These are phyloP conservation scores for Tricholoma matsutake DNA, from an alignment of 768 basidiomycete species.

Conservation along the genomic window DNA sequence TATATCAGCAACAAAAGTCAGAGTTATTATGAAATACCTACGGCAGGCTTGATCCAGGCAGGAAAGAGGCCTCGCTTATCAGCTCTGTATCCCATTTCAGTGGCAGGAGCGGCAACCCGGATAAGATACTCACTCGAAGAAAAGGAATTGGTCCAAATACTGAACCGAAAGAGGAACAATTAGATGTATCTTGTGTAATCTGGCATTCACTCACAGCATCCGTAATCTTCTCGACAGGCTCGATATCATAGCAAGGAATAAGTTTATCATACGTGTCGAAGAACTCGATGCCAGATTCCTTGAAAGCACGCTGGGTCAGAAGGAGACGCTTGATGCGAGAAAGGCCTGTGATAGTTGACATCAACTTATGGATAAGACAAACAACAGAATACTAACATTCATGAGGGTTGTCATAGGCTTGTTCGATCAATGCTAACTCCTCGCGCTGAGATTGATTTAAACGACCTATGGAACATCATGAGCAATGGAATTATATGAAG, in stretches of 20 bases:
- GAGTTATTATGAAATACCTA: constrained; percentile 20
- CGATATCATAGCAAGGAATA: constrained; percentile 98
- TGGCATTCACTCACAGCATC: constrained; percentile 67
- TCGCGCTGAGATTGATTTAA: constrained; percentile 98
- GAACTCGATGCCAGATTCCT: constrained; percentile 96
- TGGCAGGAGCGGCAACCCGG: background rate
- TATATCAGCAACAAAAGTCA: constrained; percentile 3
- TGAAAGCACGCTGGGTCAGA: constrained; percentile 97
- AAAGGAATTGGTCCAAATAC: constrained; percentile 97
- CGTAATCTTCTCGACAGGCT: constrained; percentile 99
- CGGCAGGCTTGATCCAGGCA: constrained; percentile 97
- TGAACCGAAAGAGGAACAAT: constrained; percentile 26
- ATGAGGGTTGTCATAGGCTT: constrained; percentile 99
- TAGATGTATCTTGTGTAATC: background rate
- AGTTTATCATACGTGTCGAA: constrained; percentile 98
- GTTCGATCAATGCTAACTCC: constrained; percentile 96
- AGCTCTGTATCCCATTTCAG: constrained; percentile 41
- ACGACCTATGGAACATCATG: constrained; percentile 43
- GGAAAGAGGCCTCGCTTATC: constrained; percentile 99
- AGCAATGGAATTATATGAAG: background rate
- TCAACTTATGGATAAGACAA: background rate
- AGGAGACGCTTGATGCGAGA: constrained; percentile 98
- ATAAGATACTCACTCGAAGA: constrained; percentile 68
- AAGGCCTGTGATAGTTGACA: constrained; percentile 45
- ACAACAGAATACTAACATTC: constrained; percentile 59